phyloP scores from a whole-genome alignment of 2,329 filamentous ascomycete genomes.

The Ilyonectria robusta region DNA sequence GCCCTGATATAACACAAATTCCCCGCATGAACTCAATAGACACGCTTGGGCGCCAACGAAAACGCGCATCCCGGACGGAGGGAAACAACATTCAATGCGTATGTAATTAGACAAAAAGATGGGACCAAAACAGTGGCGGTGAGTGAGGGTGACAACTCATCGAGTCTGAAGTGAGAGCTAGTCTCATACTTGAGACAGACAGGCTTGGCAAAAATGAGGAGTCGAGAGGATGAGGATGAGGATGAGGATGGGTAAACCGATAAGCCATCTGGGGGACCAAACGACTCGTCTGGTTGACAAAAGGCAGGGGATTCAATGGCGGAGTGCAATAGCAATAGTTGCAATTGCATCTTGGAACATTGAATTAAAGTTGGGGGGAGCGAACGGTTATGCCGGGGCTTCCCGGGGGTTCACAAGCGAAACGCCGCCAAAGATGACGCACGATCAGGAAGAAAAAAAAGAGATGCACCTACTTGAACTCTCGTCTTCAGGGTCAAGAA shows the following conservation, averaged over 20 bases:
- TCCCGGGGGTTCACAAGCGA: slow-evolving; percentile 14
- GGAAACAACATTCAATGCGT: slow-evolving; percentile 27
- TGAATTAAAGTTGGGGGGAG: slow-evolving; percentile 17
- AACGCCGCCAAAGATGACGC: slow-evolving; percentile 20
- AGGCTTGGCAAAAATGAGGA: slow-evolving; percentile 16
- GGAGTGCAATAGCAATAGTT: neutral
- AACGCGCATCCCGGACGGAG: slow-evolving; percentile 22
- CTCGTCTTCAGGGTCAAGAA: slow-evolving; percentile 95
- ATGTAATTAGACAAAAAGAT: slow-evolving; percentile 32
- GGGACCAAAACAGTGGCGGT: slow-evolving; percentile 27
- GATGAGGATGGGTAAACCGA: slow-evolving; percentile 2
- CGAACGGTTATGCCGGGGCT: slow-evolving; percentile 18
- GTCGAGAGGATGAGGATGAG: slow-evolving; percentile 1
- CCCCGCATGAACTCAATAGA: slow-evolving; percentile 41
- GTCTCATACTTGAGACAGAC: slow-evolving; percentile 18
- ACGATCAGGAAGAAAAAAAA: slow-evolving; percentile 32
- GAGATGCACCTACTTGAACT: slow-evolving; percentile 79
- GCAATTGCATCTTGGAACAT: slow-evolving; percentile 2
- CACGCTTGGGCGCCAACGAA: slow-evolving; percentile 30
- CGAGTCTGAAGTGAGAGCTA: slow-evolving; percentile 11
- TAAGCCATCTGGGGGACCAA: slow-evolving; percentile 11
- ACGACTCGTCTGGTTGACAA: slow-evolving; percentile 3
- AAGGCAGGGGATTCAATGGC: neutral
- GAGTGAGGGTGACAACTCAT: slow-evolving; percentile 10
- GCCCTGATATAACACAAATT: slow-evolving; percentile 51